Evolutionary conservation across 768 basidiomycete species (phyloP).

Genomic region (Punctularia strigosozonata): DNA sequence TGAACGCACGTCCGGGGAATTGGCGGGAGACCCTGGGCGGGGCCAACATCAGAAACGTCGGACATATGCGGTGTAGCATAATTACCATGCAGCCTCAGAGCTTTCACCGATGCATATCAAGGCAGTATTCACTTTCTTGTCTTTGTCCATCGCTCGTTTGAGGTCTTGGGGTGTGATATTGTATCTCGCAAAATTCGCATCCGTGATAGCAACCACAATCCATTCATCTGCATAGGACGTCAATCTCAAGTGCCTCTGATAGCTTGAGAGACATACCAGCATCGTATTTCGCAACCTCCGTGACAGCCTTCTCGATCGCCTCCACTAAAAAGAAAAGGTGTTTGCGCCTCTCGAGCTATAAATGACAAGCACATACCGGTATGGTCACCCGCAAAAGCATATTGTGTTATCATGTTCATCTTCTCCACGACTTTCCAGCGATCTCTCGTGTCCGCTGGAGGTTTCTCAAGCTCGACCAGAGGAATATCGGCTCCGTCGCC

Average conservation of each 20-base stretch:
- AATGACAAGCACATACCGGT: constrained; percentile 28
- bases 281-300: constrained; percentile 47
- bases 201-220: constrained; percentile 63
- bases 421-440: constrained; percentile 61
- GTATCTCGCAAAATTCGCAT: constrained; percentile 59
- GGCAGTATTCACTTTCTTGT: constrained; percentile 56
- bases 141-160: constrained; percentile 40
- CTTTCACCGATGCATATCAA: constrained; percentile 62
- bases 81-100: constrained; percentile 50
- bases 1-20: constrained; percentile 50
- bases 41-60: not conserved
- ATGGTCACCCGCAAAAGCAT: constrained; percentile 57
- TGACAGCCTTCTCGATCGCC: constrained; percentile 52
- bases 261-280: constrained; percentile 42
- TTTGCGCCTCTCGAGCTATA: not conserved
- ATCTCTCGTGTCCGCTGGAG: constrained; percentile 40
- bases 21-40: constrained; percentile 41
- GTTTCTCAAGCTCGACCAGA: constrained; percentile 36
- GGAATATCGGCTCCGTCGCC: constrained; percentile 50
- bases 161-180: constrained; percentile 48
- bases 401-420: constrained; percentile 58
- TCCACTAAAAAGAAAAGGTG: constrained; percentile 30
- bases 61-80: constrained; percentile 1
- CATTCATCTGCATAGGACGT: constrained; percentile 37
- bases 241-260: not conserved